Conservation (phyloP, 2,329 filamentous ascomycete species). For the Penicillium frequentans region DNA sequence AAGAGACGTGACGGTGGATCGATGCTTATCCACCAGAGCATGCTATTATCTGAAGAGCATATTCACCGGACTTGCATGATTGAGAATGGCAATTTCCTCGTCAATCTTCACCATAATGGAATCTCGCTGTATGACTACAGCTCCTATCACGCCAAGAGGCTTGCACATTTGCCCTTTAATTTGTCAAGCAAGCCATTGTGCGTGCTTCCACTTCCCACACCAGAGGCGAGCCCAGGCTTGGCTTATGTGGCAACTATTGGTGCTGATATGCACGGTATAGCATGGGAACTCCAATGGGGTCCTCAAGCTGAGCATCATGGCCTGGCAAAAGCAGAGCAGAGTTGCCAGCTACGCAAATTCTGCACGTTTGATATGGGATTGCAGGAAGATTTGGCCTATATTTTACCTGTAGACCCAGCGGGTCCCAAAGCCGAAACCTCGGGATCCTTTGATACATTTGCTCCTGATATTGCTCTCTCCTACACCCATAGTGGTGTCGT, state of each 20-base stretch:
- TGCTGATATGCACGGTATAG: constrained; percentile 73
- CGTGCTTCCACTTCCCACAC: constrained; percentile 66
- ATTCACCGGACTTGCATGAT: constrained; percentile 80
- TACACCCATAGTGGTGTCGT: constrained; percentile 74
- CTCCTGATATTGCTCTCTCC: constrained; percentile 80
- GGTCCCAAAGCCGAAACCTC: constrained; percentile 70
- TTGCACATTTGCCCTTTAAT: constrained; percentile 61
- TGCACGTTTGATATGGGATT: constrained; percentile 68
- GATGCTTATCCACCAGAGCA: constrained; percentile 65
- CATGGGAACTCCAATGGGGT: constrained; percentile 74
- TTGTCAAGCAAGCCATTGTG: constrained; percentile 73
- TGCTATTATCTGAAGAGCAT: constrained; percentile 65
- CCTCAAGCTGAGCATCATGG: constrained; percentile 28
- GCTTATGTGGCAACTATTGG: constrained; percentile 78
- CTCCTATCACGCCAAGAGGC: constrained; percentile 55
- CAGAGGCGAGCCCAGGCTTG: constrained; percentile 59
- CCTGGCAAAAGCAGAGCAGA: constrained; percentile 30
- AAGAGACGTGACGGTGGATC: constrained; percentile 51
- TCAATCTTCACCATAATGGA: constrained; percentile 72
- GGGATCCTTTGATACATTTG: constrained; percentile 82
- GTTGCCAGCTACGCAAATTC: constrained; percentile 62
- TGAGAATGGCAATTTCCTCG: constrained; percentile 72
- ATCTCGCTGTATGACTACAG: constrained; percentile 81
- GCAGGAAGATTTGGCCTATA: constrained; percentile 53
- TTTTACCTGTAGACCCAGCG: constrained; percentile 83